Evolutionary conservation across 345 rosid genomes (phyloP).

Genomic region (Erucastrum elatum): DNA sequence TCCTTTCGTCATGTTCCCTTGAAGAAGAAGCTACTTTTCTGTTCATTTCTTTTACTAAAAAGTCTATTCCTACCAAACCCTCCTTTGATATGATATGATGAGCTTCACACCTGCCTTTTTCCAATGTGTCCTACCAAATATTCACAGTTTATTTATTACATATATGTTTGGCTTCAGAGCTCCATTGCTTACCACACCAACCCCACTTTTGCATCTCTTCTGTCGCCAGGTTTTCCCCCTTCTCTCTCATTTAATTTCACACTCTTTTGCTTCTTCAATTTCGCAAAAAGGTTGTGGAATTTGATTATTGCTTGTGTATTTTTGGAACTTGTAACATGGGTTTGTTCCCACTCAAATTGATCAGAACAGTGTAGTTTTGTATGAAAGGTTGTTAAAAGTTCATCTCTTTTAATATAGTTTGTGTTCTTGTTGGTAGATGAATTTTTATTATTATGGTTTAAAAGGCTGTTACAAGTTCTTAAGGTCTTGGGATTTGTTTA

Average conservation of each 20-base stretch:
- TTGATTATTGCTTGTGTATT: constrained; percentile 4
- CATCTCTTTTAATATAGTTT: not conserved
- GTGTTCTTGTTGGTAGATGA: constrained; percentile 1
- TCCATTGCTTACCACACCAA: constrained; percentile 20
- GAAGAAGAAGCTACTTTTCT: no score
- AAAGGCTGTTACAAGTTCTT: not conserved
- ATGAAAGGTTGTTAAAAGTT: not conserved
- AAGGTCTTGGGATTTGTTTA: not conserved
- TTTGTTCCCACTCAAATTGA: not conserved
- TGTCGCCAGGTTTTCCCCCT: constrained; percentile 22
- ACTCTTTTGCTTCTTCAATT: constrained; percentile 15
- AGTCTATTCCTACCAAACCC: constrained; percentile 23
- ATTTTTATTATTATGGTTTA: not conserved
- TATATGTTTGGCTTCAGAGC: not conserved
- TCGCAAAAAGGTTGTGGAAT: not conserved
- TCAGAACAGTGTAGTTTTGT: not conserved
- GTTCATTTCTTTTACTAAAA: no score
- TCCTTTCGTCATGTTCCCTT: no score
- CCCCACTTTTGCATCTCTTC: constrained; percentile 6
- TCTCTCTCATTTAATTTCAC: constrained; percentile 2
- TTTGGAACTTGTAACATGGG: not conserved
- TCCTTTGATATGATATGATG: constrained; percentile 2
- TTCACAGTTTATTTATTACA: not conserved
- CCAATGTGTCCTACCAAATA: constrained; percentile 2
- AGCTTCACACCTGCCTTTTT: constrained; percentile 34